phyloP scores from a whole-genome alignment of 345 rosid species.

The Rhodamnia argentea region DNA sequence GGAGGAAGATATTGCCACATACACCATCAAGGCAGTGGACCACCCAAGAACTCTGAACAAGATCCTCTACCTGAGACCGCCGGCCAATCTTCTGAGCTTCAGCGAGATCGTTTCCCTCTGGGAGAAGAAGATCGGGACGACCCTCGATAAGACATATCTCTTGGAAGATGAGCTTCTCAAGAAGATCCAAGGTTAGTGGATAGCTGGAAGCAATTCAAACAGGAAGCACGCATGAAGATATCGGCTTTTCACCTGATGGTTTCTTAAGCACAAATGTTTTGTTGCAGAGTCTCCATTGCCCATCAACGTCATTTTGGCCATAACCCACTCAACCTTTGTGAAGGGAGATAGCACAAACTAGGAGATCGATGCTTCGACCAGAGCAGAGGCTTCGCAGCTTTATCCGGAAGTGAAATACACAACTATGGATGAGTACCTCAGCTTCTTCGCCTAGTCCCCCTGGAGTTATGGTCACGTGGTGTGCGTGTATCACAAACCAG shows the following conservation, averaged over 20 bases:
- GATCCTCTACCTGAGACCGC: slow-evolving; percentile 12
- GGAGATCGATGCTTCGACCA: slow-evolving; percentile 14
- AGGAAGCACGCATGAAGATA: background rate
- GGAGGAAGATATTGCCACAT: slow-evolving; percentile 11
- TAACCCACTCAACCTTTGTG: slow-evolving; percentile 3
- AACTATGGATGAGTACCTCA: slow-evolving; percentile 28
- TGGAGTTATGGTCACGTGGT: background rate
- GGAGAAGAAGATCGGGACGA: slow-evolving; percentile 23
- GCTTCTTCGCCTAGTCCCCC: slow-evolving; percentile 14
- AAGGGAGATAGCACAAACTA: slow-evolving; percentile 14
- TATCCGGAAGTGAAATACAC: slow-evolving; percentile 28
- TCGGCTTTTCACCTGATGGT: background rate
- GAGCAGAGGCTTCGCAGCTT: slow-evolving; percentile 17
- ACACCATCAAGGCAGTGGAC: slow-evolving; percentile 23
- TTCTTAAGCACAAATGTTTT: background rate
- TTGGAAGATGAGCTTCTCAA: slow-evolving; percentile 18
- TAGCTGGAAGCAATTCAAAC: background rate
- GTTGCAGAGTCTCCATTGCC: slow-evolving; percentile 7
- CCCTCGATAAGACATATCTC: slow-evolving; percentile 15
- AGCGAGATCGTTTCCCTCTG: slow-evolving; percentile 17
- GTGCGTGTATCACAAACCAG: background rate
- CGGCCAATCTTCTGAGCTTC: slow-evolving; percentile 8
- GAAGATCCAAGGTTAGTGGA: slow-evolving; percentile 14
- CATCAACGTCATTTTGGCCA: background rate
- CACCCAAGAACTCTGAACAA: slow-evolving; percentile 28